Evolutionary conservation across 2,329 filamentous ascomycete genomes (phyloP).

Genomic region (Xylariaceae sp.): DNA sequence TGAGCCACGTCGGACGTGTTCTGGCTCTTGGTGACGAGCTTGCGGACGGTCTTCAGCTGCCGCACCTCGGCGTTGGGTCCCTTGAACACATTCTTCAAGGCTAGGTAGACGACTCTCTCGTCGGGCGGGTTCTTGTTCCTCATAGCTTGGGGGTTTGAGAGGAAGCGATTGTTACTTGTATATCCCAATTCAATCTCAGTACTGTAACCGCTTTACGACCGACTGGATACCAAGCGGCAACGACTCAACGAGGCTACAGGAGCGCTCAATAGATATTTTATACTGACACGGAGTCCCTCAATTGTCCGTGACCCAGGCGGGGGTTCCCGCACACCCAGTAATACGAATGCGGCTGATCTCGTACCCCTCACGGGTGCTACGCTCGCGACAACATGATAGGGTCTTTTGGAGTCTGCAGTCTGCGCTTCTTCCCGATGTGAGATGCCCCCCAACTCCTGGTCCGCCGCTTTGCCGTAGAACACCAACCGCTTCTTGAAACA

Average conservation of each 20-base stretch:
- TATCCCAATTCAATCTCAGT: neutral
- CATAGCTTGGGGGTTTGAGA: neutral
- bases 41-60: constrained; percentile 3
- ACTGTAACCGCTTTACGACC: too few species aligned
- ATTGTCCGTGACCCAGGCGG: too few species aligned
- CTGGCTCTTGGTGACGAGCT: neutral
- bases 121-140: constrained; percentile 11
- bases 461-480: too few species aligned
- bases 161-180: neutral
- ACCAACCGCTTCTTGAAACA: too few species aligned
- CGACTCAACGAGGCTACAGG: too few species aligned
- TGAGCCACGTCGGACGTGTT: neutral
- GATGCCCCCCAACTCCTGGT: too few species aligned
- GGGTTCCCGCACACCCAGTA: too few species aligned
- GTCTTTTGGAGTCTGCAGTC: too few species aligned
- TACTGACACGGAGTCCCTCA: too few species aligned
- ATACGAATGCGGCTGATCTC: neutral
- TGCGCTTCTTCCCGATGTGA: too few species aligned
- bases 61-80: constrained; percentile 2
- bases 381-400: neutral
- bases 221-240: too few species aligned
- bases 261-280: too few species aligned
- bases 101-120: constrained; percentile 14
- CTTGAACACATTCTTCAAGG: constrained; percentile 15
- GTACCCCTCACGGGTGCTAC: neutral